Percentiles rank a stretch among this genome's conserved stretches.
Evolutionary conservation across 139 green algal species (phyloP).

Genomic region (Chlamydomonas sphaeroides): DNA sequence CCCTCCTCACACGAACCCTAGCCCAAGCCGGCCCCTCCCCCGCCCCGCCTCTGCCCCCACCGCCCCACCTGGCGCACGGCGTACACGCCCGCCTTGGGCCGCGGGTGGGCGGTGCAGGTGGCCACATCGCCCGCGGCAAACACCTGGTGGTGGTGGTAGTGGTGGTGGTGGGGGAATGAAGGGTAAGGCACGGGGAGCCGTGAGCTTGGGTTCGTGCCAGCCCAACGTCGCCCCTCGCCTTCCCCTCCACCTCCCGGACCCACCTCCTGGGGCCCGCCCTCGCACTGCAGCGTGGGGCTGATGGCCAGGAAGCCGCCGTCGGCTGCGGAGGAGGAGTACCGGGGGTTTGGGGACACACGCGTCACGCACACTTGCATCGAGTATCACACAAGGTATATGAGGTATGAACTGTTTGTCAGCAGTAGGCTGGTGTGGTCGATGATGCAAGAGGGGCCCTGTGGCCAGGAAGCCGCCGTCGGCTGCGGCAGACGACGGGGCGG

Average conservation of each 20-base stretch:
- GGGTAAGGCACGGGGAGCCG: not conserved
- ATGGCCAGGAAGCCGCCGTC: constrained; percentile 86
- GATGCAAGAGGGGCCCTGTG: too few relatives aligned
- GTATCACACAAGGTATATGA: too few relatives aligned
- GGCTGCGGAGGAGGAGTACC: too few relatives aligned
- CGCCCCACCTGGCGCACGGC: constrained; percentile 85
- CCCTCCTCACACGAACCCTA: too few relatives aligned
- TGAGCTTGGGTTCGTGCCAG: not conserved
- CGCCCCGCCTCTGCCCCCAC: too few relatives aligned
- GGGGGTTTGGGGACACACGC: too few relatives aligned
- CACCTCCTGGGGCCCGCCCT: constrained; percentile 48
- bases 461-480: too few relatives aligned
- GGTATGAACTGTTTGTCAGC: too few relatives aligned
- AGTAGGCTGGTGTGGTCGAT: too few relatives aligned
- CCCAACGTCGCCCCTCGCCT: not conserved
- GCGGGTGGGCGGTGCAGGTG: constrained; percentile 70
- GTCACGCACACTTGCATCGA: too few relatives aligned
- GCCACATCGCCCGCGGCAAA: constrained; percentile 96
- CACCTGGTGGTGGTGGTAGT: constrained; percentile 53
- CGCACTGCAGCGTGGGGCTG: constrained; percentile 71
- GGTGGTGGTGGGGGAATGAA: not conserved
- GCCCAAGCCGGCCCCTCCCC: too few relatives aligned
- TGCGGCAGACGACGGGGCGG: too few relatives aligned
- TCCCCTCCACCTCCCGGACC: not conserved
- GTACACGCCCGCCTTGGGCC: constrained; percentile 98